Evolutionary conservation across 495 filamentous ascomycete species (phyloP).

Genomic region (Baudoinia panamericana): DNA sequence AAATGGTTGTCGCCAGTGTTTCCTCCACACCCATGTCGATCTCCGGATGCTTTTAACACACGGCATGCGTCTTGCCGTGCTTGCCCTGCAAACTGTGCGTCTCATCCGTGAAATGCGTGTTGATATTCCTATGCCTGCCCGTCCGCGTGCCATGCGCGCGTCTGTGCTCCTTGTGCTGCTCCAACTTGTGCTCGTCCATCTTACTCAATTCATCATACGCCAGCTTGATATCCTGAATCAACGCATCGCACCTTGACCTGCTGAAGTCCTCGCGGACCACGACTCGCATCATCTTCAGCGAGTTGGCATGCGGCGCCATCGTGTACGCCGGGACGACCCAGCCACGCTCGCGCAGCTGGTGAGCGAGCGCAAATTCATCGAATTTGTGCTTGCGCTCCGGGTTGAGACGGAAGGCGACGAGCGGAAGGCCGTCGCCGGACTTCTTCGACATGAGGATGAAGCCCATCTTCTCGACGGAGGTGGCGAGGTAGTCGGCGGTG

Average conservation of each 20-base stretch:
- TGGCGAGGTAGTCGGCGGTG: conserved; percentile 66
- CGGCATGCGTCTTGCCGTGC: conserved; percentile 72
- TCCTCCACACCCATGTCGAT: too few species aligned
- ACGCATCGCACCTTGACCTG: conserved; percentile 55
- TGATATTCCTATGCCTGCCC: conserved; percentile 44
- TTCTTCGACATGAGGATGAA: conserved; percentile 77
- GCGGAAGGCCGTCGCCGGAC: conserved; percentile 59
- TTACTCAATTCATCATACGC: conserved; percentile 51
- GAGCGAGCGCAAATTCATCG: conserved; percentile 59
- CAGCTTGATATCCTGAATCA: conserved; percentile 61
- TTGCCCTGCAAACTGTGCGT: conserved; percentile 78
- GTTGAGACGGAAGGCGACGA: conserved; percentile 72
- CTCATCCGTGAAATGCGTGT: conserved; percentile 58
- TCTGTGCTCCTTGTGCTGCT: conserved; percentile 49
- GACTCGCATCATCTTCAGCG: conserved; percentile 73
- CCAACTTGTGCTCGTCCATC: conserved; percentile 58
- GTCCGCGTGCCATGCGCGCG: conserved; percentile 45
- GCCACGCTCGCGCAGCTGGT: conserved; percentile 66
- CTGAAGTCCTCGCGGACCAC: conserved; percentile 85
- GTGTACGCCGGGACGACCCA: conserved; percentile 93
- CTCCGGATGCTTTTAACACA: conserved; percentile 58
- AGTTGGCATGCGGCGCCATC: conserved; percentile 72
- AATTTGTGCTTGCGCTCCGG: conserved; percentile 46
- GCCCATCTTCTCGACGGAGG: conserved; percentile 52
- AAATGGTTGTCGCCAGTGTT: too few species aligned